phyloP scores from a whole-genome alignment of 768 basidiomycete species.

The Collybia sordida region DNA sequence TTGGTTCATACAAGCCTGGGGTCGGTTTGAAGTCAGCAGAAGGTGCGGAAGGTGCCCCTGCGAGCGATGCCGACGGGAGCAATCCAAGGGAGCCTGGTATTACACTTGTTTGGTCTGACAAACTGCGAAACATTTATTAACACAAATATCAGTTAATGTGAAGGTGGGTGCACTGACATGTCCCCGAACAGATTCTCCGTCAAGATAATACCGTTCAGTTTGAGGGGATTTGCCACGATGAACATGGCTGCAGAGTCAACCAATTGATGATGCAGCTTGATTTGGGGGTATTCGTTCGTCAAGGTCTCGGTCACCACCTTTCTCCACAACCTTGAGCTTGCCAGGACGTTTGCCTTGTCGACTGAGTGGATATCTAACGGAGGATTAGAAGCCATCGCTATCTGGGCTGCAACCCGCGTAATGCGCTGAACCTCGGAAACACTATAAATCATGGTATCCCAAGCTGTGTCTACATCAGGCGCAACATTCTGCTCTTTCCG shows the following conservation, averaged over 20 bases:
- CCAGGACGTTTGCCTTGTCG: constrained; percentile 99
- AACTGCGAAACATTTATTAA: constrained; percentile 41
- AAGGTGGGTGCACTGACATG: constrained; percentile 62
- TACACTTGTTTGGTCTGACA: constrained; percentile 95
- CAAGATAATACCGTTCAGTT: constrained; percentile 92
- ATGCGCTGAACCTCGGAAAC: constrained; percentile 91
- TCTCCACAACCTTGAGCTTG: constrained; percentile 91
- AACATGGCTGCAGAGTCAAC: constrained; percentile 98
- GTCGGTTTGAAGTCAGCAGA: constrained; percentile 74
- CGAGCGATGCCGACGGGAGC: constrained; percentile 93
- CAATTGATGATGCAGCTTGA: constrained; percentile 86
- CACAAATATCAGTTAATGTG: neutral
- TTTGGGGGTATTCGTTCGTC: constrained; percentile 81
- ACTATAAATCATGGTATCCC: constrained; percentile 94
- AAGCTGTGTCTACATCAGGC: constrained; percentile 69
- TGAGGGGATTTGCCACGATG: constrained; percentile 85
- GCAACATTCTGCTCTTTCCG: constrained; percentile 82
- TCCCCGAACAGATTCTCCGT: constrained; percentile 98
- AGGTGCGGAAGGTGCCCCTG: constrained; percentile 73
- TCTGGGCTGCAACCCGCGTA: constrained; percentile 92
- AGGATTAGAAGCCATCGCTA: constrained; percentile 80
- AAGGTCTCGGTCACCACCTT: constrained; percentile 88
- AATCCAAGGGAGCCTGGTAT: constrained; percentile 97
- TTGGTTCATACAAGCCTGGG: constrained; percentile 93
- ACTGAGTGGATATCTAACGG: constrained; percentile 89